Evolutionary conservation across 768 basidiomycete genomes (phyloP), one percentile per base, ranked within the genome.

Genomic region (Pleurotus tuber-regium): DNA sequence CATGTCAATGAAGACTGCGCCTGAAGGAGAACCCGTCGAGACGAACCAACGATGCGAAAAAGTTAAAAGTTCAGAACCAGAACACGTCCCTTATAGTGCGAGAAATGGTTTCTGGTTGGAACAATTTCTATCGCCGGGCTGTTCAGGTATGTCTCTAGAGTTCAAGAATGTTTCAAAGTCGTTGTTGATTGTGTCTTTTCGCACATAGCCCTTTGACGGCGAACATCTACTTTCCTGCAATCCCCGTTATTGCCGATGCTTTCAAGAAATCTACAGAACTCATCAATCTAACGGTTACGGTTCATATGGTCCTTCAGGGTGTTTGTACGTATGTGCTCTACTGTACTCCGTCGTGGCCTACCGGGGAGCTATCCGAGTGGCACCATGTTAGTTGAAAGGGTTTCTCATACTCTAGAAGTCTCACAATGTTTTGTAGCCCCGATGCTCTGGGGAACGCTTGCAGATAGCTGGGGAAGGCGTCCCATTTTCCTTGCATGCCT

Each of bases 141-240:
- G 3, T 58, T 60, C 38, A 59, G 61, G 59, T 57, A n/a, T 14
- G 55, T n/a, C n/a, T n/a, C 29, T n/a, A 16, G 21, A 19, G 25
- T 9, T 9, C 29, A 8, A 18, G n/a, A 9, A n/a, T 24, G 23
- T 30, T 23, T 0, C 4, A 9, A 21, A 4, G n/a, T 48, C 1
- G 2, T 25, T 12, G 35, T 11, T 33, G 18, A 19, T 31, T 11
- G 14, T 31, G 21, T n/a, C n/a, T n/a, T n/a, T n/a, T n/a, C n/a
- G n/a, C n/a, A n/a, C n/a, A n/a, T 42, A 86, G 84, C 58, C 86
- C 87, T 0, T 67, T 90, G 10, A 87, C 88, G 1, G 76, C 86
- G 3, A 89, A 83, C 51, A 86, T 91, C 50, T 92, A 90, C 63
- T 80, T 89, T 40, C 89, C 89, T 5, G 87, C 84, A 11, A 84